Base-by-base conservation (phyloP, 306 rosid genomes). In the Elaeagnus macrophylla region DNA sequence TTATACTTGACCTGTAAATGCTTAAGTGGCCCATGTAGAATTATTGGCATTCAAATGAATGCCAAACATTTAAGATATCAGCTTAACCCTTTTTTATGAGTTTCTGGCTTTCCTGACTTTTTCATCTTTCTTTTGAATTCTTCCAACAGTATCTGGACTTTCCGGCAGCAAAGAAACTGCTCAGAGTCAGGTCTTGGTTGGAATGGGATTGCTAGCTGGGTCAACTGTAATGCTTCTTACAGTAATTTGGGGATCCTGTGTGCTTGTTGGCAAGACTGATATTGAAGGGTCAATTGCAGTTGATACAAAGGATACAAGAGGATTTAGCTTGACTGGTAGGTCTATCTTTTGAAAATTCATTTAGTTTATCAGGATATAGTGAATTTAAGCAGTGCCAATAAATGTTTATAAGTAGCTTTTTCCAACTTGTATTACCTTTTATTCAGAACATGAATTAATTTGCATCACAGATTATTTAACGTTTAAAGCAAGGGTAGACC, bases 131-230 rank as follows among this genome's bases (percentile, higher is more conserved):
- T 38, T 53, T 10, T 14, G 51, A 6, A 56, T 62, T 66, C 52
- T 65, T 12, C 60, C 37, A 35, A 18, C 13, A 84, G 94, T 81
- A 58, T 84, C 94, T 16, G 83, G 81, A 43, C 79, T 84, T 39
- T 82, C 88, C 39, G 88, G 84, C 57, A 71, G 60, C 41, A 51
- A 69, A 43, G 80, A 58, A 15, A 75, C 75, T 42, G 86, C 86
- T 19, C 89, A 85, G 65, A 65, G 76, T 62, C 94, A 81, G 64
- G 94, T 85, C 57, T 72, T 82, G 6, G 84, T 81, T 37, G 94
- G 89, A 67, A 84, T 84, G 83, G 88, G 88, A 17, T 70, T 84
- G 60, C 68, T 84, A 37, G 81, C 88, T 65, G 94, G 94, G 47
- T 81, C 94, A 42, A 79, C 83, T 59, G 89, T 81, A 12, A 68